Evolutionary conservation across 495 filamentous ascomycete species (phyloP), one percentile per base, ranked within the genome.

Genomic region (Aspergillus wentii): DNA sequence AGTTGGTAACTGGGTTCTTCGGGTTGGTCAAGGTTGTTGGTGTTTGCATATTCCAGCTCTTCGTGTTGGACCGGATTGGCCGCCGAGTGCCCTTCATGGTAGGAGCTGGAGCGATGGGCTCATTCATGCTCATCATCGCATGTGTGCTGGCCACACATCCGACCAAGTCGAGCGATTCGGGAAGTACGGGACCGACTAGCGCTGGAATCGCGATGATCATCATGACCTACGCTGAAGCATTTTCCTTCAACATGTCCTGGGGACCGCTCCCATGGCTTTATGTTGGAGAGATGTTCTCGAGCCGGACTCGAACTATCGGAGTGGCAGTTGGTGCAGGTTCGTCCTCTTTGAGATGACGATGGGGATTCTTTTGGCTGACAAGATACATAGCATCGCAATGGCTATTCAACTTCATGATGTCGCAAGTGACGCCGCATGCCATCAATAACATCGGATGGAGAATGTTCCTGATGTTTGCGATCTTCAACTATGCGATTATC

Each of bases 351-450:
- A n/a, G n/a, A n/a, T n/a, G n/a, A n/a, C n/a, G n/a, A n/a, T n/a
- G n/a, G n/a, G n/a, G n/a, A n/a, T n/a, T n/a, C n/a, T n/a, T n/a
- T n/a, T n/a, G n/a, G n/a, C n/a, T n/a, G n/a, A n/a, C n/a, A n/a
- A n/a, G n/a, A n/a, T n/a, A n/a, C n/a, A n/a, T n/a, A n/a, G 64
- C 74, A 0, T 72, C 72, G 0, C 71, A 76, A 43, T 79, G 73
- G 72, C 46, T 76, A 9, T 75, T 77, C 56, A 75, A 76, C 40
- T 79, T 77, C 36, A 62, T 64, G 29, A 67, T 76, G 59, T 70
- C 66, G 3, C 64, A 74, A 35, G 62, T 75, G 23, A 77, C 68
- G 8, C 74, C 75, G 3, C 61, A 67, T 35, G 69, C 72, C 8
- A 58, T 76, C 23, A 62, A 57, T 9, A 69, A 72, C 30, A 74